These are phyloP conservation scores for Rhinocladiella mackenziei DNA, from an alignment of 2,329 filamentous ascomycete species.

Conservation along the genomic window DNA sequence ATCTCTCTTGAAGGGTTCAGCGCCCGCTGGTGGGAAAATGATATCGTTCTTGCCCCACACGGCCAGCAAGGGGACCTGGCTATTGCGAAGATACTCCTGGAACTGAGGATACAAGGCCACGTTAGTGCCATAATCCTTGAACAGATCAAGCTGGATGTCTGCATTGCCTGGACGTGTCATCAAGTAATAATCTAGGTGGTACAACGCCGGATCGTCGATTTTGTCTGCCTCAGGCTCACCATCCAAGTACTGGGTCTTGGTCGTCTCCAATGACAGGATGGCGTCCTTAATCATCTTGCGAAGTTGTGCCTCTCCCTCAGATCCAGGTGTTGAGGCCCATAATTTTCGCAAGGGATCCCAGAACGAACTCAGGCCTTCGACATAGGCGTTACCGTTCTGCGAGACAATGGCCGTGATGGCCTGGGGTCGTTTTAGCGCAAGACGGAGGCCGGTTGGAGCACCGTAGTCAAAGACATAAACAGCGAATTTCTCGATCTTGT, in stretches of 20 bases:
- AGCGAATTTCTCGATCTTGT: constrained; percentile 48
- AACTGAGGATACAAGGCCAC: constrained; percentile 52
- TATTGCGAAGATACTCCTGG: constrained; percentile 52
- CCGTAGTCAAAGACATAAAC: constrained; percentile 64
- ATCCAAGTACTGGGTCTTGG: constrained; percentile 34
- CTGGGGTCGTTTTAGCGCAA: constrained; percentile 50
- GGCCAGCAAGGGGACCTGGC: constrained; percentile 52
- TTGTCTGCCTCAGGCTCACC: constrained; percentile 26
- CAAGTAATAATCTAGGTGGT: constrained; percentile 51
- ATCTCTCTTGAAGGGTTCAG: constrained; percentile 53
- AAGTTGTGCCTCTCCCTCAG: constrained; percentile 30
- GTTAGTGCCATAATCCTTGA: constrained; percentile 57
- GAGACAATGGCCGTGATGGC: constrained; percentile 52
- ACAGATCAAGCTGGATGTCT: constrained; percentile 54
- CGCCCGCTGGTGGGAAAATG: constrained; percentile 46
- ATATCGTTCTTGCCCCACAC: constrained; percentile 57
- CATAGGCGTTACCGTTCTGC: constrained; percentile 61
- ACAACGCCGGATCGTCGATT: constrained; percentile 34
- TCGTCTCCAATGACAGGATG: constrained; percentile 40
- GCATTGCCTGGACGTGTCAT: constrained; percentile 49
- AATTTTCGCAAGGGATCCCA: constrained; percentile 49
- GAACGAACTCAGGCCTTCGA: constrained; percentile 52
- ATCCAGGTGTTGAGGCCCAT: constrained; percentile 42
- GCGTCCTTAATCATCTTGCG: constrained; percentile 37
- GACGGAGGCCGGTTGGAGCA: constrained; percentile 52